Evolutionary conservation across 2,329 filamentous ascomycete genomes (phyloP).

Genomic region (Cytospora chrysosperma): DNA sequence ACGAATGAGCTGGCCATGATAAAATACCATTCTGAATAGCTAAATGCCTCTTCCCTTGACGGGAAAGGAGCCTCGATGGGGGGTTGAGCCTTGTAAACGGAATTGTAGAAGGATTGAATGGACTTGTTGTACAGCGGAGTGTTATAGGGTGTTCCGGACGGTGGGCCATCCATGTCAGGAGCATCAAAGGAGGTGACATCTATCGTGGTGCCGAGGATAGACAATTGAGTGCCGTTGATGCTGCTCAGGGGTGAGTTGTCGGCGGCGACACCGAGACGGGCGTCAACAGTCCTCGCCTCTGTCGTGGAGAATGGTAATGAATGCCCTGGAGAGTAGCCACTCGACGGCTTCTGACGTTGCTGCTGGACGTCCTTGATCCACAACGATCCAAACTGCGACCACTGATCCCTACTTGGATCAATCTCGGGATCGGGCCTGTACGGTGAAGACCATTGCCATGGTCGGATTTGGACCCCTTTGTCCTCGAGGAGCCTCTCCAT

Average conservation of each 20-base stretch:
- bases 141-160: slow-evolving; percentile 39
- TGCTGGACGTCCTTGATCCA: slow-evolving; percentile 40
- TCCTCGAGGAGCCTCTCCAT: slow-evolving; percentile 65
- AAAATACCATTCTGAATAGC: slow-evolving; percentile 75
- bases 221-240: slow-evolving; percentile 73
- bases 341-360: slow-evolving; percentile 25
- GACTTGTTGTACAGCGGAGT: slow-evolving; percentile 67
- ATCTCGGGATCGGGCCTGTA: slow-evolving; percentile 32
- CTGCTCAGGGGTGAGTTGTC: slow-evolving; percentile 67
- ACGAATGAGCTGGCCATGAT: slow-evolving; percentile 68
- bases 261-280: slow-evolving; percentile 64
- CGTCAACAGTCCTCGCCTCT: slow-evolving; percentile 50
- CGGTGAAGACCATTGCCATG: slow-evolving; percentile 40
- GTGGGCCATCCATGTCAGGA: slow-evolving; percentile 63
- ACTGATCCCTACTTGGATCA: slow-evolving; percentile 35
- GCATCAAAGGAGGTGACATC: slow-evolving; percentile 73
- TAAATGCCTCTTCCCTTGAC: slow-evolving; percentile 61
- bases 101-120: slow-evolving; percentile 66
- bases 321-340: neutral
- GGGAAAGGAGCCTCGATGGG: slow-evolving; percentile 61
- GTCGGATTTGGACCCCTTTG: slow-evolving; percentile 59
- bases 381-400: slow-evolving; percentile 37
- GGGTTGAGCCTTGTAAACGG: slow-evolving; percentile 60
- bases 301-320: slow-evolving; percentile 18
- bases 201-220: slow-evolving; percentile 76